Evolutionary conservation across 1,139 yeast genomes (phyloP).

Genomic region (Sugiyamaella neomexicana): DNA sequence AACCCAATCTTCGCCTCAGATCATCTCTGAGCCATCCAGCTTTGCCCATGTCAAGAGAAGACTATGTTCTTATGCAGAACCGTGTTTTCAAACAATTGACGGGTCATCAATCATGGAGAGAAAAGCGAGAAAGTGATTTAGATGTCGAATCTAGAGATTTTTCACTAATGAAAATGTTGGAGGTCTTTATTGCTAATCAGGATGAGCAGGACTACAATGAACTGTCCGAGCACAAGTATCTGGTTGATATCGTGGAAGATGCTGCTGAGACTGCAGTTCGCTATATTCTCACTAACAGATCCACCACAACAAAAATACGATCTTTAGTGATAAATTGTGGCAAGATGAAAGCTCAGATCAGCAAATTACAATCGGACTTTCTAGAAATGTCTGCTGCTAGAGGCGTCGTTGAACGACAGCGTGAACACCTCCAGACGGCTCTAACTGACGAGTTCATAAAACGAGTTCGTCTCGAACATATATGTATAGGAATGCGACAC

Average conservation of each 20-base stretch:
- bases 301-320: constrained; percentile 1
- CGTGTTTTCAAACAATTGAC: constrained; percentile 27
- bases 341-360: constrained; percentile 21
- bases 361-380: constrained; percentile 23
- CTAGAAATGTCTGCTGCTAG: constrained; percentile 19
- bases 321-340: constrained; percentile 17
- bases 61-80: constrained; percentile 27
- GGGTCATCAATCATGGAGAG: constrained; percentile 26
- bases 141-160: constrained; percentile 12
- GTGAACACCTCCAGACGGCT: constrained; percentile 13
- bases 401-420: constrained; percentile 3
- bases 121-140: constrained; percentile 17
- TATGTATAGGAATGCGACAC: constrained; percentile 12
- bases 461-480: constrained; percentile 13
- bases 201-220: constrained; percentile 29
- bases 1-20: constrained; percentile 2
- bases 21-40: constrained; percentile 10
- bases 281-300: neutral
- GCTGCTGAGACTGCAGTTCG: constrained; percentile 13
- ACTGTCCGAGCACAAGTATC: constrained; percentile 21
- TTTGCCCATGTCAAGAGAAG: constrained; percentile 26
- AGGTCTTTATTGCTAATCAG: constrained; percentile 26
- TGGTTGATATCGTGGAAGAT: constrained; percentile 17
- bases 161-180: constrained; percentile 23
- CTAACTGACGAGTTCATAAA: constrained; percentile 8